Base-by-base conservation (phyloP, 2,329 filamentous ascomycete genomes). In the Ceratocystis diversiconidia region DNA sequence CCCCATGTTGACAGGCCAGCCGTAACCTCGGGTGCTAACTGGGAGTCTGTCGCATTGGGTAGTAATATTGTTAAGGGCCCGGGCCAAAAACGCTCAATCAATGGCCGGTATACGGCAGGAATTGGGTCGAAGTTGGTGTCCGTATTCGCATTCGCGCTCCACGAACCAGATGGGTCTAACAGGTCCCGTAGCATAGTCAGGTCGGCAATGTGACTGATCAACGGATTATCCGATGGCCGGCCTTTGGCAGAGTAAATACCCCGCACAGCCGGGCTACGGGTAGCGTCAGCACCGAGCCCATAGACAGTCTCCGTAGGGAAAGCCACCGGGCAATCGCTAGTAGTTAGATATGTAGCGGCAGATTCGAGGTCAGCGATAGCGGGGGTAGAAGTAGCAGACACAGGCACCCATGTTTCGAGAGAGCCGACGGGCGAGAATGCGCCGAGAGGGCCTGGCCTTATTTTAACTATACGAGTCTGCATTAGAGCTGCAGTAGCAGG, bases 251-350 rank as follows among this genome's bases (percentile, higher is more conserved):
- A 80, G 75, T 94, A 99, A 70, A 99, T 99, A n/a, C 91, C 92
- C 72, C 82, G 85, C 5, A 97, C 92, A 1, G 92, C 88, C 28
- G 78, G 79, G 71, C 86, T 90, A 71, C 90, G 84, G 30, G 92
- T 97, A 10, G 94, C 94, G 76, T 97, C 94, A 15, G 94, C 94
- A n/a, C 91, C 94, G 6, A 99, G 81, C 0, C 94, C 94, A 73
- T 99, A 99, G 0, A 99, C 94, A 0, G 94, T 99, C 76, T 99
- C 94, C 0, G 94, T 99, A 0, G 94, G 94, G 73, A 99, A 99
- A 1, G 90, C 94, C 61, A 99, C 90, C 3, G 94, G 94, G 2
- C 82, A 81, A 72, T 89, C 81, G 63, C 81, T 85, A 19, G 79
- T 79, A 63, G 79, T 82, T 44, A 96, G 78, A 69, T 85, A 80